A percentile compares a stretch with the other conserved stretches of the same genome.
Evolutionary conservation across 805 yeast genomes (phyloP).

Genomic region (Hanseniaspora lindneri): DNA sequence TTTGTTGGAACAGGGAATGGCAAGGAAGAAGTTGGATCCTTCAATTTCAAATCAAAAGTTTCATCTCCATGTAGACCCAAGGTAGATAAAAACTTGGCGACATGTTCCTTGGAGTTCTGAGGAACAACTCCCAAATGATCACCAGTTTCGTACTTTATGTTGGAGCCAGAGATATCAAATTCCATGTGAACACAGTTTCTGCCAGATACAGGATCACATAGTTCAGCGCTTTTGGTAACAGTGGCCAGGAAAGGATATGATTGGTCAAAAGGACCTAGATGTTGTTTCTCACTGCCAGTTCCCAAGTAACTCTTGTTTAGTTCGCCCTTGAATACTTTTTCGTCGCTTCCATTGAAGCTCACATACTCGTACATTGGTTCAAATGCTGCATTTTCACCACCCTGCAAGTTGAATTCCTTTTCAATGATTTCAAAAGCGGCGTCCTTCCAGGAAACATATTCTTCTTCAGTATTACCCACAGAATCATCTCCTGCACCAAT

Average conservation of each 20-base stretch:
- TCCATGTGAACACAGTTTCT: conserved; percentile 87
- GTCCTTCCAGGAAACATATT: conserved; percentile 88
- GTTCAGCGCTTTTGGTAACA: conserved; percentile 48
- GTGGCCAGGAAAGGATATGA: conserved; percentile 75
- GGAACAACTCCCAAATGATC: conserved; percentile 95
- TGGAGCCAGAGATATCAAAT: conserved; percentile 64
- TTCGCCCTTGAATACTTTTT: conserved; percentile 65
- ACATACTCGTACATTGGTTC: conserved; percentile 46
- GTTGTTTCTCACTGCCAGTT: conserved; percentile 28
- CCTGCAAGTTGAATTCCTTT: conserved; percentile 54
- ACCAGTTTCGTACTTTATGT: conserved; percentile 81
- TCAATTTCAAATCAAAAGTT: conserved; percentile 52
- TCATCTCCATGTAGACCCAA: conserved; percentile 45
- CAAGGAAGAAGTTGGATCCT: conserved; percentile 54
- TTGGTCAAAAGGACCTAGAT: conserved; percentile 67
- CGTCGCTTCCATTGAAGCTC: conserved; percentile 28
- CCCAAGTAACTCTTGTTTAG: conserved; percentile 48
- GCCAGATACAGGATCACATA: conserved; percentile 43
- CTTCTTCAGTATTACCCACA: conserved; percentile 87
- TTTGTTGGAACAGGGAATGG: conserved; percentile 76
- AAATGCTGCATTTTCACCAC: conserved; percentile 57
- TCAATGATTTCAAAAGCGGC: conserved; percentile 53
- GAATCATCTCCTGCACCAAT: conserved; percentile 94
- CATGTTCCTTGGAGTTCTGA: conserved; percentile 68
- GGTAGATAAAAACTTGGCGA: conserved; percentile 50